Base-by-base conservation (phyloP, 352 stramenopile genomes). In the Phytophthora brassicae region DNA sequence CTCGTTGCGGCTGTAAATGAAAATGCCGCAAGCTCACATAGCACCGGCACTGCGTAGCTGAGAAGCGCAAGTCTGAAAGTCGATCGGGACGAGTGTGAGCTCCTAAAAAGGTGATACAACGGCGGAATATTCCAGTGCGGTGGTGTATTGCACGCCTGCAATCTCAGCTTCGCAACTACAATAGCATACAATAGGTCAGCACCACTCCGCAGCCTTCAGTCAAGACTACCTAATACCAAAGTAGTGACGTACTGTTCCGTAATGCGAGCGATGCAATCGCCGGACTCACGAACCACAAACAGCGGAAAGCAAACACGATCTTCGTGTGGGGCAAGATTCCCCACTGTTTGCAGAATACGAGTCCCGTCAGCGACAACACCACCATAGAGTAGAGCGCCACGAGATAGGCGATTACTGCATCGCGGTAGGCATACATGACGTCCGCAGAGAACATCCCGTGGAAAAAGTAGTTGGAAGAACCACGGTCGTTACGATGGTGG, bases 391-490 rank as follows among this genome's bases (percentile, higher is more conserved):
- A 84, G 33, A 89, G 74, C 43, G 82, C 70, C 33, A 94, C 81
- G 29, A 93, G 67, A 70, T 86, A 94, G 53, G 86, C 86, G 24
- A 92, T 77, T 36, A 93, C 83, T 20, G 84, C 86, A 49, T 95
- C 85, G 16, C 79, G 75, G 61, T 95, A 95, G 38, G 86, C 86
- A 67, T 76, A 90, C 60, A 90, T 77, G 54, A 95, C 86, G 51
- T 95, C 86, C 46, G 83, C 81, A n/a, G 82, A 89, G 66, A 94
- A 93, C 79, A 93, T 88, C 71, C 82, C 82, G 56, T 93, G 81
- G 71, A 91, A 95, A 61, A 95, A 95, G 54, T 90, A 91, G 71
- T 89, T 91, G 52, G 72, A 86, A n/a, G 80, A 81, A 43, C 76
- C 75, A 31, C 78, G 77, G 52, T 84, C 83, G 35, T 88, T 88